Base-by-base conservation (phyloP, 2,329 filamentous ascomycete genomes). In the Bretziella fagacearum region DNA sequence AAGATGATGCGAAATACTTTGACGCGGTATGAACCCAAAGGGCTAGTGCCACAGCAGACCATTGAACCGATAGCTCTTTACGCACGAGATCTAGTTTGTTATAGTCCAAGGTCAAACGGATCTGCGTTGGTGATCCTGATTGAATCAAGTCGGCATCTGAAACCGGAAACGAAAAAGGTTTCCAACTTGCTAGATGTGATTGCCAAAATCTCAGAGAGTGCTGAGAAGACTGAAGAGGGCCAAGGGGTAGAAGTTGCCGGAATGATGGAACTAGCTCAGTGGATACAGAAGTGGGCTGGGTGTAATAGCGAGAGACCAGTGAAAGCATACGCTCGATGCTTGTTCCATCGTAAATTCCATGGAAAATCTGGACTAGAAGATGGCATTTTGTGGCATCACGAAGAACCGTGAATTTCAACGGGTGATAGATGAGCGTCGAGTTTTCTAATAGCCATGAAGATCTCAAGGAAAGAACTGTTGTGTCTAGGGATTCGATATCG, bases 261-360 rank as follows among this genome's bases (percentile, higher is more conserved):
- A 91, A 93, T 5, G 46, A 32, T 1, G 45, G 45, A 7, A 17
- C 36, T 3, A 33, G 30, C 5, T 3, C 15, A 22, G 32, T 22
- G 20, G 17, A 15, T 22, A 7, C 6, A n/a, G 17, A 3, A 11
- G 7, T 2, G 8, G n/a, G 11, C 25, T 39, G n/a, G 13, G 25
- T 10, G 18, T 39, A 8, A 6, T 25, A 1, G 10, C 10, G 13
- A 30, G 32, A 23, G 6, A 47, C 33, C 4, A n/a, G 30, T 4
- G 37, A n/a, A 4, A 93, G 67, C 32, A 93, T 68, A 20, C 84
- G 59, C 1, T 71, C 68, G 32, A 93, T 70, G 51, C 85, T 89
- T 53, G 73, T 80, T 1, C 85, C 87, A 60, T 95, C 87, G 55
- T 95, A 95, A 0, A 94, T 60, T 0, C 74, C 85, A 58, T 95